Base-by-base conservation (phyloP, 108 stramenopile genomes). In the Cyclostephanos tholiformis region DNA sequence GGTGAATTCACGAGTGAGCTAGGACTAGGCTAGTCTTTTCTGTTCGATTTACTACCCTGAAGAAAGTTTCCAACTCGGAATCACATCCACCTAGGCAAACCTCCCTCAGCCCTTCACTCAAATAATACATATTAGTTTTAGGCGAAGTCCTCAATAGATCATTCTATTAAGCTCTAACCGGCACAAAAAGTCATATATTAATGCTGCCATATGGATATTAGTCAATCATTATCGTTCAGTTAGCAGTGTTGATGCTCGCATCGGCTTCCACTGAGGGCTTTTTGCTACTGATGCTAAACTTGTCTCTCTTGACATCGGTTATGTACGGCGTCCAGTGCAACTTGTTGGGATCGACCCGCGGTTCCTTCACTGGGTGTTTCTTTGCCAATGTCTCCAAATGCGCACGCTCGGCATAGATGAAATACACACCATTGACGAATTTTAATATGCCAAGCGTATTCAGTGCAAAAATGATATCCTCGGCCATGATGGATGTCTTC, bases 271-370 rank as follows among this genome's bases (percentile, higher is more conserved):
- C 62, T 7, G 79, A 80, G 17, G 89, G 84, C 72, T 95, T 96
- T 81, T 99, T 99, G 84, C 91, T 89, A 29, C 90, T 86, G 53
- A 99, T 95, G 64, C 89, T 89, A 83, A 98, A 99, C 78, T 99
- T 99, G 87, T 99, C 99, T 39, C 92, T 78, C 80, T 97, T 97
- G 49, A 97, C 85, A 63, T 97, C 98, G 16, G 91, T 97, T 14
- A 97, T 62, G 50, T 93, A 96, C 22, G 98, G 97, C 16, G 97
- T 96, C 98, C 98, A 99, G 82, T 99, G 99, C 39, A 99, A 78
- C 59, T 87, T 87, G 43, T 80, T 74, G 1, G 97, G 82, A 76
- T 99, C 94, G 0, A 99, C 97, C 26, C 84, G 70, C 23, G 96
- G 95, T 67, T 93, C 86, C 81, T 99, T 99, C 13, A 95, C 88